phyloP scores from a whole-genome alignment of 768 basidiomycete species.

The Rhodotorula babjevae region DNA sequence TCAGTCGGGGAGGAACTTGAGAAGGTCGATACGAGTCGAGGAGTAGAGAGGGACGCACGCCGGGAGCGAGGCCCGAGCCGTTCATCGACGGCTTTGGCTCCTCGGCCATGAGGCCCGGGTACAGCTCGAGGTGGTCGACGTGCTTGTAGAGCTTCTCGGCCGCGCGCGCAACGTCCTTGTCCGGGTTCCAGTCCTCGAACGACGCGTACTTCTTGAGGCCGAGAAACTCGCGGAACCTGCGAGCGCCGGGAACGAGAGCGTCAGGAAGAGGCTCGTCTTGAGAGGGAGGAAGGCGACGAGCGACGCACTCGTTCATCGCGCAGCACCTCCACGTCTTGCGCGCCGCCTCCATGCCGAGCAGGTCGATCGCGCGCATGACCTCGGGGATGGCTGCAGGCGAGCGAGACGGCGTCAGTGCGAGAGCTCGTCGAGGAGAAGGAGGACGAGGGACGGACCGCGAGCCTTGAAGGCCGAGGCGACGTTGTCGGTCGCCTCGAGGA shows the following conservation, averaged over 20 bases:
- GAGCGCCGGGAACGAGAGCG: background rate
- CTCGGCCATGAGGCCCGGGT: slow-evolving; percentile 57
- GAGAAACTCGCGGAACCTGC: background rate
- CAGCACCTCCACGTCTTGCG: slow-evolving; percentile 48
- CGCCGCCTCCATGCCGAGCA: slow-evolving; percentile 18
- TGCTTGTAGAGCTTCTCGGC: slow-evolving; percentile 66
- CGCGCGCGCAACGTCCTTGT: slow-evolving; percentile 33
- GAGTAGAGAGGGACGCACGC: slow-evolving; percentile 41
- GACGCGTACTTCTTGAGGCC: slow-evolving; percentile 5
- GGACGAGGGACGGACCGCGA: slow-evolving; percentile 10
- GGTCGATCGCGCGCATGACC: slow-evolving; percentile 24
- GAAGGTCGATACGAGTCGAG: too few species aligned
- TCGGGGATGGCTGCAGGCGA: slow-evolving; percentile 14
- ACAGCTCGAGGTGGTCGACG: slow-evolving; percentile 73
- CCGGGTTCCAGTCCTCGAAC: slow-evolving; percentile 48
- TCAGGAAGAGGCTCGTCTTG: background rate
- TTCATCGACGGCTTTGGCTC: slow-evolving; percentile 60
- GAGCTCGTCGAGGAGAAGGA: too few species aligned
- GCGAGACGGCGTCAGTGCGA: too few species aligned
- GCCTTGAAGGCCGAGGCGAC: slow-evolving; percentile 33
- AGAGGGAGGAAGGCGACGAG: background rate
- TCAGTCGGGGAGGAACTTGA: too few species aligned
- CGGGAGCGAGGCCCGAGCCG: slow-evolving; percentile 58
- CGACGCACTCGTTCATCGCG: slow-evolving; percentile 46
- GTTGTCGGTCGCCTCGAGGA: slow-evolving; percentile 23